Percentiles rank a stretch among this genome's conserved stretches.
Conservation (phyloP, 2,329 filamentous ascomycete species). For the Xylaria hypoxylon region DNA sequence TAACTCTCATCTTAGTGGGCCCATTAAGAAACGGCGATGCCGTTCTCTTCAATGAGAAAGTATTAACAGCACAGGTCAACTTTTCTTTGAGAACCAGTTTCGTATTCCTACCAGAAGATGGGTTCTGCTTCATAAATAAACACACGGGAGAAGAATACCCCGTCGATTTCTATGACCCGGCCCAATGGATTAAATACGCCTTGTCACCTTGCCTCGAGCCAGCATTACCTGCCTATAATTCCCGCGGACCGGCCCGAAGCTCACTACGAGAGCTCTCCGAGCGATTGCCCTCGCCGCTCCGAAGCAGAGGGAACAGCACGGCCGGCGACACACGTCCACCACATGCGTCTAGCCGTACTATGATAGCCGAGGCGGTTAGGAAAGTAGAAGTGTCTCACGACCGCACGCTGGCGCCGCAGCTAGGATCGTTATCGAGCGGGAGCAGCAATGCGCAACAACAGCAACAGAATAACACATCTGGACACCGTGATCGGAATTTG, state of each 20-base stretch:
- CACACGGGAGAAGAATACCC: conserved; percentile 82
- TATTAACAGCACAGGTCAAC: conserved; percentile 92
- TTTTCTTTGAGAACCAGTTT: conserved; percentile 91
- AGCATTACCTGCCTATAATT: conserved; percentile 68
- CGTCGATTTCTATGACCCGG: conserved; percentile 84
- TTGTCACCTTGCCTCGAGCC: conserved; percentile 80
- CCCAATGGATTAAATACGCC: conserved; percentile 82
- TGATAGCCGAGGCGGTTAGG: conserved; percentile 46
- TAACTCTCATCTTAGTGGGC: conserved; percentile 68
- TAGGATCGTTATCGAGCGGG: conserved; percentile 53
- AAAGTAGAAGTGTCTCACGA: conserved; percentile 51
- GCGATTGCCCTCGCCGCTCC: conserved; percentile 58
- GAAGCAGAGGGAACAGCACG: conserved; percentile 59
- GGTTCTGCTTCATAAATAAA: conserved; percentile 88
- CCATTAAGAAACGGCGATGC: conserved; percentile 93
- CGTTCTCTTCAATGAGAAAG: conserved; percentile 87
- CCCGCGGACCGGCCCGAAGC: conserved; percentile 55
- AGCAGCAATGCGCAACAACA: conserved; percentile 46
- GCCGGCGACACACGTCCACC: conserved; percentile 44
- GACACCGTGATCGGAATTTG: conserved; percentile 61
- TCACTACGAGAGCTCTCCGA: conserved; percentile 62
- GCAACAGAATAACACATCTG: conserved; percentile 37
- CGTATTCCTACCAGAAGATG: conserved; percentile 85
- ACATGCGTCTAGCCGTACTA: conserved; percentile 40
- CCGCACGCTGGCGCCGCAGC: conserved; percentile 60